Percentiles rank a stretch among this genome's conserved stretches.
Evolutionary conservation across 805 yeast genomes (phyloP).

Genomic region (Ogataea polymorpha): DNA sequence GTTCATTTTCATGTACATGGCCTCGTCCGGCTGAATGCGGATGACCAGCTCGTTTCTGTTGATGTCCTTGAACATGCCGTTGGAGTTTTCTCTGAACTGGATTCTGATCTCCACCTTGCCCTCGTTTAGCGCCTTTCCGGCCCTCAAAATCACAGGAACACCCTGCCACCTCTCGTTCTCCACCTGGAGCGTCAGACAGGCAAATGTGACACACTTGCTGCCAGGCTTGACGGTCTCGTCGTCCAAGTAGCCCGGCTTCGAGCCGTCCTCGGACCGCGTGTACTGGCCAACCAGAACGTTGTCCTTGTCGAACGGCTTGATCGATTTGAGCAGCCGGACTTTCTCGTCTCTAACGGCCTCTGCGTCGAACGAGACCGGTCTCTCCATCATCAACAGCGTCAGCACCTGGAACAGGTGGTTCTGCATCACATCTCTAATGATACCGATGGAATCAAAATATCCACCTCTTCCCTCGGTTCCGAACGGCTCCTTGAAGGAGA

Average conservation of each 20-base stretch:
- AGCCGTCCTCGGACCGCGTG: conserved; percentile 76
- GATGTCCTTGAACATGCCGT: conserved; percentile 76
- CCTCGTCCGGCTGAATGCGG: conserved; percentile 92
- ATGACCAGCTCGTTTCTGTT: conserved; percentile 92
- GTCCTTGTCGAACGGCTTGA: conserved; percentile 60
- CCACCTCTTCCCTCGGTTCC: conserved; percentile 99
- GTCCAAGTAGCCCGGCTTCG: conserved; percentile 86
- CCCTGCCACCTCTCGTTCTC: conserved; percentile 98
- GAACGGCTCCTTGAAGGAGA: conserved; percentile 94
- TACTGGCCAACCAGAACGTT: conserved; percentile 88
- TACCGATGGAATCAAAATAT: conserved; percentile 91
- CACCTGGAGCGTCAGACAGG: conserved; percentile 76
- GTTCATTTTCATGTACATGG: conserved; percentile 89
- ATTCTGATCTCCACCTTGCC: conserved; percentile 93
- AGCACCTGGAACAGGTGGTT: conserved; percentile 92
- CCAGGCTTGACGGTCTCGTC: conserved; percentile 82
- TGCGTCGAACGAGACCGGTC: conserved; percentile 87
- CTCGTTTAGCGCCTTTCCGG: conserved; percentile 95
- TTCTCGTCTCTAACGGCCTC: conserved; percentile 96
- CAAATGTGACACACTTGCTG: conserved; percentile 89
- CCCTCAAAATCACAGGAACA: conserved; percentile 92
- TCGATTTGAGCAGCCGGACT: conserved; percentile 84
- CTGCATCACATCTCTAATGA: conserved; percentile 97
- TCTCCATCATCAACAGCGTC: conserved; percentile 90
- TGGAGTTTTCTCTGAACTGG: conserved; percentile 83